Evolutionary conservation across 495 filamentous ascomycete genomes (phyloP), one percentile per base, ranked within the genome.

Genomic region (Trichocladium antarcticum): DNA sequence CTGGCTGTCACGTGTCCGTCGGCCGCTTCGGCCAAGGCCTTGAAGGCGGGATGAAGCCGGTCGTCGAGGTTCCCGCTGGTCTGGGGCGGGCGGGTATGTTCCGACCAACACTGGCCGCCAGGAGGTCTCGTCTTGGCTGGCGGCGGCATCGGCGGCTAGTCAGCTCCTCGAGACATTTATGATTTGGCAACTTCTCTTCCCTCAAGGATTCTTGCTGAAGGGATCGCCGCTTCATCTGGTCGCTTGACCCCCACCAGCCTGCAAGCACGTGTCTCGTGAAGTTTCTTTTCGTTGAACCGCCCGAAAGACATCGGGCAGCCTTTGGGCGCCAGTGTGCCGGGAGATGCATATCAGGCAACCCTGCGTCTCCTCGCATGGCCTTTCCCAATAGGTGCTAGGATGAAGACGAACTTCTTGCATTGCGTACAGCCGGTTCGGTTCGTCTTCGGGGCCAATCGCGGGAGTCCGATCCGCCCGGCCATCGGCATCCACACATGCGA

Each of bases 221-320:
- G n/a, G n/a, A n/a, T n/a, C n/a, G n/a, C n/a, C n/a, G n/a, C n/a
- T n/a, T n/a, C n/a, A 8, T 27, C 24, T 27, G 3, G 24, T 27
- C 24, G 24, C n/a, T 34, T 44, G n/a, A 45, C 32, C 32, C 20
- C 43, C 31, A 36, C 21, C 16, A n/a, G n/a, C n/a, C n/a, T n/a
- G n/a, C n/a, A n/a, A n/a, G n/a, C n/a, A n/a, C n/a, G 32, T 37
- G 16, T 7, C 5, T n/a, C 39, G 16, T 21, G 39, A 40, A 37
- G 17, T 37, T 12, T 8, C 5, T 22, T 28, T 12, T 37, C 15
- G 24, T 3, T 32, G 7, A 6, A 4, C 3, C 38, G 47, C 38
- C 50, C 50, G 45, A 53, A 53, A 48, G 38, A 20, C 38, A 37
- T 48, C 50, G 50, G 50, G 50, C 45, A 43, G 44, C 21, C 3